Conservation (phyloP, 768 basidiomycete genomes). For the Leccinum variicolor region DNA sequence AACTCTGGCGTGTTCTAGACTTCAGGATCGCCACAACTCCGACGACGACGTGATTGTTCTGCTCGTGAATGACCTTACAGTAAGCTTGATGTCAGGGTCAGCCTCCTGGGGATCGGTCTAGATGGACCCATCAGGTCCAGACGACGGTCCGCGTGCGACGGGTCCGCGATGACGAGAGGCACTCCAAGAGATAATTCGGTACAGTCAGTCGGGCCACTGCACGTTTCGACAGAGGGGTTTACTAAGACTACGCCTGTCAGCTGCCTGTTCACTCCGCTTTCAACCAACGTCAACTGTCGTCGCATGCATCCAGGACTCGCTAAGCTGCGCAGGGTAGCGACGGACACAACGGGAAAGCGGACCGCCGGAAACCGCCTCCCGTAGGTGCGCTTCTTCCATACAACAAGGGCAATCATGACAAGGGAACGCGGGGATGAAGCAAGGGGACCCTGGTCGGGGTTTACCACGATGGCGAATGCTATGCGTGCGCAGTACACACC, state of each 20-base stretch:
- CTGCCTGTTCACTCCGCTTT: neutral
- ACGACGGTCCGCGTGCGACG: neutral
- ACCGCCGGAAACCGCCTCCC: neutral
- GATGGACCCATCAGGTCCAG: neutral
- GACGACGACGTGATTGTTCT: neutral
- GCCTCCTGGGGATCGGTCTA: neutral
- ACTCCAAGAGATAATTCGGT: neutral
- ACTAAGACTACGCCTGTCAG: conserved; percentile 1
- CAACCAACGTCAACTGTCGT: neutral
- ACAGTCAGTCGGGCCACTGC: neutral
- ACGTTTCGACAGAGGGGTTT: neutral
- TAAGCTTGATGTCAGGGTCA: neutral
- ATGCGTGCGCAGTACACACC: neutral
- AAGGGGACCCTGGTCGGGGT: neutral
- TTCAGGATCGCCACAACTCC: neutral
- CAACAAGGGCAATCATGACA: neutral
- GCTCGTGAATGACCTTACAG: neutral
- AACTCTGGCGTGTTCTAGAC: neutral
- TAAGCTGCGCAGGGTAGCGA: neutral
- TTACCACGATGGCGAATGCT: neutral
- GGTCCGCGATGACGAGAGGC: neutral
- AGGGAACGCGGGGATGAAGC: neutral
- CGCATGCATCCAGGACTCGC: neutral
- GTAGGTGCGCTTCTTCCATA: neutral
- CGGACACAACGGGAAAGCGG: neutral